Base-by-base conservation (phyloP, 441 rosid genomes). In the Jatropha podagrica region DNA sequence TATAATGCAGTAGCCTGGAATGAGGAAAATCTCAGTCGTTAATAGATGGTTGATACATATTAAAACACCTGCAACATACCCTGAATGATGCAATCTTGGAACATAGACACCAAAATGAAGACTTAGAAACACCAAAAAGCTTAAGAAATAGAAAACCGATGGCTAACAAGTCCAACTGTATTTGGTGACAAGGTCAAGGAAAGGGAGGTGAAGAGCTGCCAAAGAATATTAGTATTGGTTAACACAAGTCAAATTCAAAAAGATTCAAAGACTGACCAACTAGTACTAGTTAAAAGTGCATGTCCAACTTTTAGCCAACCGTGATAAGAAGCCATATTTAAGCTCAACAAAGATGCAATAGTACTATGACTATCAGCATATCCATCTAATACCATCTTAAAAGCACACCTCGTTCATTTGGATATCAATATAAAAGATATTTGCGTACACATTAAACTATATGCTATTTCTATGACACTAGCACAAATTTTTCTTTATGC, bases 1-100 rank as follows among this genome's bases (percentile, higher is more conserved):
- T 90, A 94, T 78, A 94, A 83, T n/a, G 92, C 84, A 83, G 96
- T 91, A 42, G 99, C 98, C 99, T 96, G 88, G 49, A 82, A 85
- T 41, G 74, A 80, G 72, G 81, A 41, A 70, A 66, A 27, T 23
- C 32, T 13, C 49, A 60, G 58, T 14, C 55, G 18, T 69, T 40
- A 67, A 46, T 6, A 32, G 14, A 54, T 18, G 15, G n/a, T 6
- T 61, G 8, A 32, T 5, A 7, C 18, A 60, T 60, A 60, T 26
- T 60, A 60, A 60, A 32, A 63, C 67, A 63, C 20, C 42, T 14
- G 46, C 46, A 37, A 63, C 46, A 63, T 15, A 15, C 37, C 46
- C 23, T 14, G 20, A 2, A 15, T 20, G 32, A 58, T 20, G 13
- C 62, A 58, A n/a, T 23, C 62, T 58, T 37, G 4, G 17, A 63